These are phyloP conservation scores for Aspergillus ustus DNA, from an alignment of 2,329 filamentous ascomycete genomes.

Conservation along the genomic window DNA sequence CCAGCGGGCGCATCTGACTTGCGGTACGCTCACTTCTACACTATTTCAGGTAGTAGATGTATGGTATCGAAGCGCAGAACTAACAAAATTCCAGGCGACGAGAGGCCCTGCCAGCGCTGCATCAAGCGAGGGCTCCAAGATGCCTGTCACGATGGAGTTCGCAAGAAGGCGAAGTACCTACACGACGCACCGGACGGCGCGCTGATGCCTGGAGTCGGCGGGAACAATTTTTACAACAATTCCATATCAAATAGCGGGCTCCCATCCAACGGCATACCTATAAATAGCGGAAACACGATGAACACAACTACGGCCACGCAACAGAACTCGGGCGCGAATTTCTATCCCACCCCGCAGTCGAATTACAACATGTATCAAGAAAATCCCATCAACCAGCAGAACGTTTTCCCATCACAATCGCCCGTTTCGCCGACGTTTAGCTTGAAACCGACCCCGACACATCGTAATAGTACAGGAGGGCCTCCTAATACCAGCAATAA, in stretches of 20 bases:
- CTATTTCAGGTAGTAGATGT: constrained; percentile 14
- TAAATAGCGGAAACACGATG: constrained; percentile 37
- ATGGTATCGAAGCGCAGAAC: constrained; percentile 17
- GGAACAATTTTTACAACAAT: constrained; percentile 58
- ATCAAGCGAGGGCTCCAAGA: constrained; percentile 92
- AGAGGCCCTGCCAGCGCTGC: constrained; percentile 90
- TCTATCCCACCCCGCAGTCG: constrained; percentile 42
- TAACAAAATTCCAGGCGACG: constrained; percentile 71
- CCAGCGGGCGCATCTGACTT: constrained; percentile 95
- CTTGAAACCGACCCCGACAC: constrained; percentile 52
- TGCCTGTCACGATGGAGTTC: constrained; percentile 90
- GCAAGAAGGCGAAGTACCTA: constrained; percentile 98
- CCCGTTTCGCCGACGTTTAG: constrained; percentile 75
- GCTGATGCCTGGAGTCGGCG: constrained; percentile 80
- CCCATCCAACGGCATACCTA: constrained; percentile 29
- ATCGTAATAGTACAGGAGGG: constrained; percentile 36
- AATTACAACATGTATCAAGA: constrained; percentile 55
- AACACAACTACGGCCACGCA: constrained; percentile 28
- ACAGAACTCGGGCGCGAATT: constrained; percentile 33
- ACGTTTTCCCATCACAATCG: constrained; percentile 66
- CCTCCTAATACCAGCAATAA: constrained; percentile 9
- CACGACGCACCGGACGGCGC: constrained; percentile 93
- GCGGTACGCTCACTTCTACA: constrained; percentile 71
- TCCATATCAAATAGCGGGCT: constrained; percentile 39
- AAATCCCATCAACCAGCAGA: constrained; percentile 45